Percentiles rank a stretch among this genome's conserved stretches.
Evolutionary conservation across 2,329 filamentous ascomycete genomes (phyloP).

Genomic region (Pezicula carpinea): DNA sequence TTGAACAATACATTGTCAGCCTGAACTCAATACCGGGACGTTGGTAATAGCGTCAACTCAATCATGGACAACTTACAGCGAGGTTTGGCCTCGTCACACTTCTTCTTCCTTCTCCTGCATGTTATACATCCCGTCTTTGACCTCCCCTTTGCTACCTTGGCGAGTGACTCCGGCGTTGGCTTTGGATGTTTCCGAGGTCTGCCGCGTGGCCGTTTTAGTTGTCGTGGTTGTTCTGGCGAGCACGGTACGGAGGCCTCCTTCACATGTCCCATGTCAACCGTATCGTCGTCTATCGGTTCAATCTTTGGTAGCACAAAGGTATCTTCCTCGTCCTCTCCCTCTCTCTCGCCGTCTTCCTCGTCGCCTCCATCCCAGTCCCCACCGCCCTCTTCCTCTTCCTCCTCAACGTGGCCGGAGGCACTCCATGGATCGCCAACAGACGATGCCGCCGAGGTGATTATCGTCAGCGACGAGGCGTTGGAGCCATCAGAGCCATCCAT

Average conservation of each 20-base stretch:
- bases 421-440: constrained; percentile 25
- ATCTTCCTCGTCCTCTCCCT: constrained; percentile 34
- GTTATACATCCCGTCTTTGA: constrained; percentile 67
- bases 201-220: constrained; percentile 64
- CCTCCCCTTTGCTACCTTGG: constrained; percentile 73
- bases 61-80: constrained; percentile 49
- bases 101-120: constrained; percentile 66
- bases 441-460: constrained; percentile 24
- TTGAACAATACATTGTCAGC: constrained; percentile 4
- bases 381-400: constrained; percentile 34
- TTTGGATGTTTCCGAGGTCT: constrained; percentile 74
- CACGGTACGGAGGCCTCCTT: constrained; percentile 25
- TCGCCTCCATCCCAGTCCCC: constrained; percentile 38
- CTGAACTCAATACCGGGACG: constrained; percentile 10
- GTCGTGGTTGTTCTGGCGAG: constrained; percentile 13
- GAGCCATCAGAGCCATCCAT: constrained; percentile 25
- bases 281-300: constrained; percentile 52
- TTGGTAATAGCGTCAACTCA: neutral
- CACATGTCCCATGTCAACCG: constrained; percentile 48
- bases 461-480: constrained; percentile 20
- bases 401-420: constrained; percentile 21
- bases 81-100: constrained; percentile 66
- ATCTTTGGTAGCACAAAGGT: constrained; percentile 47
- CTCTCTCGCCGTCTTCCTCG: constrained; percentile 34
- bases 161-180: constrained; percentile 48